Evolutionary conservation across 2,329 filamentous ascomycete species (phyloP), one percentile per base, ranked within the genome.

Genomic region (Sphaerulina musiva): DNA sequence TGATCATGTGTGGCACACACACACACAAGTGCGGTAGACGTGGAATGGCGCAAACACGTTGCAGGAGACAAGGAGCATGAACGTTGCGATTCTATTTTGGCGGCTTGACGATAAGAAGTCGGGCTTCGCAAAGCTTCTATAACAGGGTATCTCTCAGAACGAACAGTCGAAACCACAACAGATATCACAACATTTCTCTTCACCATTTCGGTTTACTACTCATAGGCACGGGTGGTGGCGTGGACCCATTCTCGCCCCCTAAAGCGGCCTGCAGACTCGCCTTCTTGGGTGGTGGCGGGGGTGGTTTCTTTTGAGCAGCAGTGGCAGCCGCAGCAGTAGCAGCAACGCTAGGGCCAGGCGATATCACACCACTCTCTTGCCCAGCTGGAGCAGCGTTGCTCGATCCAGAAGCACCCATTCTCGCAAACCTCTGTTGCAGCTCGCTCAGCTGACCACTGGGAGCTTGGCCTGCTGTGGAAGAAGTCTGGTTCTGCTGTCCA

Each of bases 381-480:
- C 56, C 36, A 46, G 54, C 31, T 32, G 40, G 36, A 17, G 53
- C 29, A 11, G 49, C 55, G 32, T 56, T 50, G 32, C 56, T 50
- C 26, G 57, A 54, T 9, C 61, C 41, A 40, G 67, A 73, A n/a
- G 70, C 73, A 58, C 77, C 78, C 46, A 80, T 68, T 9, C 65
- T 69, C 1, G 72, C 65, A 69, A 89, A 89, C 34, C 84, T 79
- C 23, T 81, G 80, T 65, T 88, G 85, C 0, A 92, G 73, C 64
- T 87, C 83, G 59, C 76, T 81, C 54, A 89, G 71, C 43, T 84
- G 82, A 32, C 72, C 64, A 39, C 65, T 50, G 6, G 51, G 53
- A 6, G 44, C 54, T 20, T 59, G 53, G n/a, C 46, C 32, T 38
- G 55, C 45, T 6, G 51, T 38, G 26, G 57, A 46, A 20, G 11